phyloP scores from a whole-genome alignment of 306 rosid genomes.

The Quercus dentata region DNA sequence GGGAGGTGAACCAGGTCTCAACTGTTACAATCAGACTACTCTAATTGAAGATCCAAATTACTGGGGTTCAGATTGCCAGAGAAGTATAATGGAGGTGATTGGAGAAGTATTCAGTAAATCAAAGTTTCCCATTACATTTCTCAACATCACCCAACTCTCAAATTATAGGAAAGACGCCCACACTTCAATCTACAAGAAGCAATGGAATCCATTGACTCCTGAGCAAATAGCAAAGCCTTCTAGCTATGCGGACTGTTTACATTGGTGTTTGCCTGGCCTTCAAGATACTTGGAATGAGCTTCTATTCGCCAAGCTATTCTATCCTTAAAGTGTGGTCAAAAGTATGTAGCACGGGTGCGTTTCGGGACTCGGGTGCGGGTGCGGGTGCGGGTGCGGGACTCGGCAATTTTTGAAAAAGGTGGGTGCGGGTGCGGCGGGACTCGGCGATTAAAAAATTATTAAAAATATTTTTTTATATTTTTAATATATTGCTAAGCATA shows the following conservation, averaged over 20 bases:
- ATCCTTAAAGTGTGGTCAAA: slow-evolving; percentile 38
- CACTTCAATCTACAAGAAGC: slow-evolving; percentile 91
- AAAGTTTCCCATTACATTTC: slow-evolving; percentile 69
- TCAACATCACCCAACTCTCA: slow-evolving; percentile 88
- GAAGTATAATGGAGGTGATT: slow-evolving; percentile 77
- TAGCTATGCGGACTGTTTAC: slow-evolving; percentile 91
- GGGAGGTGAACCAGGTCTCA: slow-evolving; percentile 67
- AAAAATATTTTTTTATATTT: no score
- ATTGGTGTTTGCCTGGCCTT: slow-evolving; percentile 98
- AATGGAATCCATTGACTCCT: slow-evolving; percentile 76
- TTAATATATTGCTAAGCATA: no score
- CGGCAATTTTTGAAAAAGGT: no score
- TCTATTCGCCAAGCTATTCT: slow-evolving; percentile 73
- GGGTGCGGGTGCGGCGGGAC: no score
- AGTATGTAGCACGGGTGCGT: no score
- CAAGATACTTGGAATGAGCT: slow-evolving; percentile 99
- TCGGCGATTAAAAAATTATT: no score
- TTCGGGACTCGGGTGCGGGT: no score
- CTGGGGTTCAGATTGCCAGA: slow-evolving; percentile 83
- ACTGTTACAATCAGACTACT: slow-evolving; percentile 84
- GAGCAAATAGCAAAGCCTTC: slow-evolving; percentile 78
- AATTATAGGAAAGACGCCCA: slow-evolving; percentile 83
- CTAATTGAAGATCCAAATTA: slow-evolving; percentile 55
- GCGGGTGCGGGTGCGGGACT: no score
- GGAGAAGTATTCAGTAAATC: slow-evolving; percentile 63